A percentile compares a stretch with the other conserved stretches of the same genome.
Evolutionary conservation across 2,329 filamentous ascomycete genomes (phyloP).

Genomic region (Laburnicola sp.): DNA sequence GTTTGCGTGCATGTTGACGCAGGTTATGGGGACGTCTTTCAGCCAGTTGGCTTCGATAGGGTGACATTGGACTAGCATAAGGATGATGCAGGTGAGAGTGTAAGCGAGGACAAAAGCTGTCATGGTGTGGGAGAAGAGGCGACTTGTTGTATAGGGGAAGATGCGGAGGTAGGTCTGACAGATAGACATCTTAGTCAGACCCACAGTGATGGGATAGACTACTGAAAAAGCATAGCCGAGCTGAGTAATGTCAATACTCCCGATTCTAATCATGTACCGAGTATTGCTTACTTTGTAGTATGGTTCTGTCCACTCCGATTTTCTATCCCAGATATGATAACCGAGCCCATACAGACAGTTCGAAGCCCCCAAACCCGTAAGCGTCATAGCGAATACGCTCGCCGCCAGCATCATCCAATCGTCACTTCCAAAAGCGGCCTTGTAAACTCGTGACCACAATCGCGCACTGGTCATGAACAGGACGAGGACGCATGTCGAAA

Average conservation of each 20-base stretch:
- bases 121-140: constrained; percentile 1
- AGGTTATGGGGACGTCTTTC: background rate
- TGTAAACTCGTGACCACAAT: background rate
- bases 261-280: background rate
- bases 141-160: background rate
- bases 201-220: constrained; percentile 3
- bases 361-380: background rate
- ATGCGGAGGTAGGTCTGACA: constrained; percentile 8
- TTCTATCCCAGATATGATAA: constrained; percentile 3
- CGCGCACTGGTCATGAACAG: background rate
- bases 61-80: constrained; percentile 16
- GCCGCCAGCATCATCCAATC: constrained; percentile 5
- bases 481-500: constrained; percentile 4
- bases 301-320: constrained; percentile 4
- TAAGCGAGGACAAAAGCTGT: constrained; percentile 4
- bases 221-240: constrained; percentile 1
- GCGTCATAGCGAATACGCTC: background rate
- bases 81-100: constrained; percentile 1
- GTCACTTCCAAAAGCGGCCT: background rate
- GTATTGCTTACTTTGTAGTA: constrained; percentile 2
- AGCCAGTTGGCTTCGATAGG: constrained; percentile 14
- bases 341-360: constrained; percentile 5
- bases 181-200: constrained; percentile 4
- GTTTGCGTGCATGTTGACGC: constrained; percentile 6
- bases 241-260: background rate